phyloP scores from a whole-genome alignment of 1,284 basidiomycete genomes.

The Puccinia triticina region DNA sequence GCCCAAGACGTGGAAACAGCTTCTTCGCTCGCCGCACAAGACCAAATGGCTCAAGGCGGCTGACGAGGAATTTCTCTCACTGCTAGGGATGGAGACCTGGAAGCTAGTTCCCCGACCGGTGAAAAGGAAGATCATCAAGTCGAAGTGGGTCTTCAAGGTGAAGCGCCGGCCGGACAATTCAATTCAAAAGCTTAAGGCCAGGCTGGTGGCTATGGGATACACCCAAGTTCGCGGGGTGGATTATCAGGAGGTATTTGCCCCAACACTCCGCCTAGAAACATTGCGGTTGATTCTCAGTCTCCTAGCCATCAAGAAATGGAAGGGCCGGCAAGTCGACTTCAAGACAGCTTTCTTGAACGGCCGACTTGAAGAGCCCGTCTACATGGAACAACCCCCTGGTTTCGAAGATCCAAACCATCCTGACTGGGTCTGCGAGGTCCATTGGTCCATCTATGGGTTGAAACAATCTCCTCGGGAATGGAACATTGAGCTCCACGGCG shows the following conservation, averaged over 20 bases:
- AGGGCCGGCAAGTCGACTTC: neutral
- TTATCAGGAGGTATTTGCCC: neutral
- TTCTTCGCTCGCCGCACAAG: neutral
- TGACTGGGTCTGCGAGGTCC: neutral
- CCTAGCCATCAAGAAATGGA: neutral
- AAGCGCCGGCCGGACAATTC: neutral
- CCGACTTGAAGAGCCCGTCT: neutral
- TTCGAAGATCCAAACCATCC: neutral
- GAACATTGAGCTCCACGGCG: slow-evolving; percentile 4
- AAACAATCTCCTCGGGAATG: slow-evolving; percentile 33
- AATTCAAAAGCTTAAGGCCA: neutral
- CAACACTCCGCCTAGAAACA: neutral
- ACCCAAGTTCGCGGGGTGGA: neutral
- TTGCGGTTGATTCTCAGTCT: neutral
- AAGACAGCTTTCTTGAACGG: slow-evolving; percentile 19
- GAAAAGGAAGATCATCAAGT: neutral
- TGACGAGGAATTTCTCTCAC: no score
- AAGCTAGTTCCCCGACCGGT: no score
- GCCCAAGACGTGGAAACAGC: slow-evolving; percentile 1
- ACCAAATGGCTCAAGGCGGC: slow-evolving; percentile 15
- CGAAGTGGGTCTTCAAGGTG: slow-evolving; percentile 33
- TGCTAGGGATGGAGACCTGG: no score
- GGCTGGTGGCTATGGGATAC: no score
- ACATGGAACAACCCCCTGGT: slow-evolving; percentile 21
- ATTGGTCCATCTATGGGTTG: neutral